Base-by-base conservation (phyloP, 495 filamentous ascomycete genomes). In the Diplogelasinospora grovesii region DNA sequence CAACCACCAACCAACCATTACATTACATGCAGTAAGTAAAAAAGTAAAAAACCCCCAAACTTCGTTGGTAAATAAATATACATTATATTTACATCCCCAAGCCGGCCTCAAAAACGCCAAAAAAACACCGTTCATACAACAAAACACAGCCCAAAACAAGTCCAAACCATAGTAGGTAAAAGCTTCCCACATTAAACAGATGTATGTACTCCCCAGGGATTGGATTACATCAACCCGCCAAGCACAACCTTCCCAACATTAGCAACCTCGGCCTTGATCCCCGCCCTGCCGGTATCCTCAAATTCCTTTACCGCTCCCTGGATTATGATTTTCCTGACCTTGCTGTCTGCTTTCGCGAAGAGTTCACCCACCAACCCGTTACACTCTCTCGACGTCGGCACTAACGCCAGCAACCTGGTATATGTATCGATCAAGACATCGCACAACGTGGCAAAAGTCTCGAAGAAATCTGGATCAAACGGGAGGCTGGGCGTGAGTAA, bases 391-490 rank as follows among this genome's bases (percentile, higher is more conserved):
- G 89, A 78, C 1, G 75, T 73, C 20, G 78, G 68, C 27, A 97
- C 68, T 34, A 97, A 68, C 15, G 62, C 66, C 53, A 90, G 66
- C 15, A 97, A 77, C 22, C 81, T 74, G 34, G 79, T 79, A 62
- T 99, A 99, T 51, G 79, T 85, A 52, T 97, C 92, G 48, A 95
- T 93, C 42, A 99, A 64, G 2, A 93, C 85, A 60, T 99, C 93
- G 64, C 92, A 97, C 18, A 99, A 69, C 7, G 92, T 96, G n/a
- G 89, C 83, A 61, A 97, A 97, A 0, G 87, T 93, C 64, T 94
- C 87, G 59, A 88, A 93, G 55, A 94, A 99, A 61, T 99, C 92
- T 8, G 90, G 90, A 35, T 97, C 92, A 54, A 99, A 99, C 0
- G 92, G 92, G 36, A 97, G 66, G n/a, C 81, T 82, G 0, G 93